These are phyloP conservation scores for Phytophthora cactorum DNA, from an alignment of 352 stramenopile species.

Conservation along the genomic window DNA sequence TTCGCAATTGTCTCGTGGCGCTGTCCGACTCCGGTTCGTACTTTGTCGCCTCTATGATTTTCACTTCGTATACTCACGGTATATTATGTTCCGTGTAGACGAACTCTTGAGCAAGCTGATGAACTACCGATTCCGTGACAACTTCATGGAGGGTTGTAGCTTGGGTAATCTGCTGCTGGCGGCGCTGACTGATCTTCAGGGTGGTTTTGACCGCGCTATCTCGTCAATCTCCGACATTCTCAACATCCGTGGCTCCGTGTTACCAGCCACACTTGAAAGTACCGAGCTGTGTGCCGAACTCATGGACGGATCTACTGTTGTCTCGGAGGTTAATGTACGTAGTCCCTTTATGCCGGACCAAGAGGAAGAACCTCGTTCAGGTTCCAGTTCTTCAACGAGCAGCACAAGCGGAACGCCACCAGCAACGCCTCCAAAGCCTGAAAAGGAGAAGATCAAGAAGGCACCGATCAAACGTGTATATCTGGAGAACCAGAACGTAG, in stretches of 20 bases:
- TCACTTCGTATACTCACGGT: background rate
- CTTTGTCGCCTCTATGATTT: background rate
- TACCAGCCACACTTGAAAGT: conserved; percentile 84
- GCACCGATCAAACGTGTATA: conserved; percentile 84
- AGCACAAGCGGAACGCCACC: conserved; percentile 28
- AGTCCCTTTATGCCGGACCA: conserved; percentile 58
- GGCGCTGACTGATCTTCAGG: conserved; percentile 82
- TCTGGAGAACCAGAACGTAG: conserved; percentile 73
- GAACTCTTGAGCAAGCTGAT: conserved; percentile 89
- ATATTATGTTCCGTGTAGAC: conserved; percentile 39
- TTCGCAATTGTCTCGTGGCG: conserved; percentile 87
- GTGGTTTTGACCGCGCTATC: conserved; percentile 82
- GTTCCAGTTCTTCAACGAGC: conserved; percentile 25
- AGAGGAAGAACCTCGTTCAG: conserved; percentile 24
- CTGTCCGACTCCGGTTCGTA: conserved; percentile 78
- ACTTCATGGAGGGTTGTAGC: conserved; percentile 89
- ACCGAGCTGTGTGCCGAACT: conserved; percentile 85
- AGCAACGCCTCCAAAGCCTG: conserved; percentile 27
- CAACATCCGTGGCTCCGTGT: conserved; percentile 82
- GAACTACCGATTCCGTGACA: conserved; percentile 89
- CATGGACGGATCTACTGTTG: conserved; percentile 68
- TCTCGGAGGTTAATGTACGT: conserved; percentile 86
- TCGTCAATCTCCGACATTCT: conserved; percentile 86
- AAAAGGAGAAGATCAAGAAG: conserved; percentile 54
- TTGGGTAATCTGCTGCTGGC: conserved; percentile 83